Conservation (phyloP, 1,284 basidiomycete genomes). For the Apiotrichum domesticum region DNA sequence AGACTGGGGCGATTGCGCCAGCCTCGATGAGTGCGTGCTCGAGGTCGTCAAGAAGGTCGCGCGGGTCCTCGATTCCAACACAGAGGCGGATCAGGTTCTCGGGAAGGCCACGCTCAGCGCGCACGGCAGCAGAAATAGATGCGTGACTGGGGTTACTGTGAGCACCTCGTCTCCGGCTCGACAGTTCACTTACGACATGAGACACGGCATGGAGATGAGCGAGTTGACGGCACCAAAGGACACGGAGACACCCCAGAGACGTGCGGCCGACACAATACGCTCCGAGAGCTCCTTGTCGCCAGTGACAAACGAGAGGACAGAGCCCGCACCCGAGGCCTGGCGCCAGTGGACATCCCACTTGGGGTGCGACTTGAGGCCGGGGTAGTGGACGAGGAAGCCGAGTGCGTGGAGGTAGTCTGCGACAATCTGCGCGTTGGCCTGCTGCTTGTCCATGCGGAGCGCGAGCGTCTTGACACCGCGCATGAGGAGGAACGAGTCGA, state of each 20-base stretch:
- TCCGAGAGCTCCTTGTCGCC: slow-evolving; percentile 86
- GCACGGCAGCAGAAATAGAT: slow-evolving; percentile 42
- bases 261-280: slow-evolving; percentile 82
- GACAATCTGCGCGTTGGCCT: slow-evolving; percentile 73
- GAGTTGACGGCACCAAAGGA: slow-evolving; percentile 98
- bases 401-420: slow-evolving; percentile 80
- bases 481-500: slow-evolving; percentile 92
- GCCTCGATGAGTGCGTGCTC: slow-evolving; percentile 86
- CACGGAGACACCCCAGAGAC: slow-evolving; percentile 96
- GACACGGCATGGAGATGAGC: slow-evolving; percentile 98
- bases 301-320: slow-evolving; percentile 91
- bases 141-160: slow-evolving; percentile 7
- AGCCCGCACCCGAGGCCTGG: slow-evolving; percentile 83
- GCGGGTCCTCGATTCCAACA: slow-evolving; percentile 94
- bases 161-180: too few relatives aligned
- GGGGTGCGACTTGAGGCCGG: slow-evolving; percentile 78
- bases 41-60: slow-evolving; percentile 90
- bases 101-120: slow-evolving; percentile 57
- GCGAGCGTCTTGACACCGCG: slow-evolving; percentile 96
- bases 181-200: slow-evolving; percentile 80
- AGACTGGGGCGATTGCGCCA: slow-evolving; percentile 62
- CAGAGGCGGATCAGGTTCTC: slow-evolving; percentile 94
- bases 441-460: slow-evolving; percentile 92
- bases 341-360: slow-evolving; percentile 79
- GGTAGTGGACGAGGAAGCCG: slow-evolving; percentile 92